A percentile compares a stretch with the other conserved stretches of the same genome.
Evolutionary conservation across 148 eudicot species (phyloP).

Genomic region (Rhododendron kiyosumense): DNA sequence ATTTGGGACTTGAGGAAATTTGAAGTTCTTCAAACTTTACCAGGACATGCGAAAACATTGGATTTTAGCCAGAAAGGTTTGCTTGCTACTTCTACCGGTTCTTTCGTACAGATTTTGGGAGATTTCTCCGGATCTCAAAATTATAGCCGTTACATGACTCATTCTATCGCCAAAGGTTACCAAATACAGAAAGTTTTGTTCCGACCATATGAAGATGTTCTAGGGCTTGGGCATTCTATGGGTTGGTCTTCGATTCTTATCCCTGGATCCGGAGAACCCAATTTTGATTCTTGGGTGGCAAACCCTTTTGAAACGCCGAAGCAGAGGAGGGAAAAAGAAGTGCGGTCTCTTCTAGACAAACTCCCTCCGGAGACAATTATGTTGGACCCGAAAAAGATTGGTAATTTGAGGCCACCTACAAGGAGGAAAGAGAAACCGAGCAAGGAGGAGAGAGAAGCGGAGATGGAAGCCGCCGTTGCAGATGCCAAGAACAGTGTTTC

Average conservation of each 20-base stretch:
- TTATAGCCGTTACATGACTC: constrained; percentile 68
- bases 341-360: constrained; percentile 62
- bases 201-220: constrained; percentile 83
- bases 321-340: constrained; percentile 77
- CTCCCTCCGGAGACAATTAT: constrained; percentile 79
- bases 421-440: constrained; percentile 53
- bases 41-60: constrained; percentile 52
- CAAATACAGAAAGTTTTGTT: constrained; percentile 52
- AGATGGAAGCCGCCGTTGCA: constrained; percentile 60
- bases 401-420: constrained; percentile 40
- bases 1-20: constrained; percentile 79
- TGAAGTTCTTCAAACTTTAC: constrained; percentile 57
- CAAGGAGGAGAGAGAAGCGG: constrained; percentile 56
- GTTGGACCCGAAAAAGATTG: constrained; percentile 68
- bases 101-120: constrained; percentile 54
- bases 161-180: constrained; percentile 73
- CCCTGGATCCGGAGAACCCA: constrained; percentile 90
- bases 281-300: constrained; percentile 83
- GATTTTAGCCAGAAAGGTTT: constrained; percentile 82
- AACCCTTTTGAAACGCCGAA: constrained; percentile 79
- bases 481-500: constrained; percentile 32
- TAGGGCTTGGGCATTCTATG: constrained; percentile 76
- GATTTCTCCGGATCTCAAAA: constrained; percentile 43
- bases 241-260: constrained; percentile 83
- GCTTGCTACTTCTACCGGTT: constrained; percentile 59